A percentile compares a stretch with the other conserved stretches of the same genome.
phyloP scores from a whole-genome alignment of 2,329 filamentous ascomycete genomes.

The Huntiella bhutanensis region DNA sequence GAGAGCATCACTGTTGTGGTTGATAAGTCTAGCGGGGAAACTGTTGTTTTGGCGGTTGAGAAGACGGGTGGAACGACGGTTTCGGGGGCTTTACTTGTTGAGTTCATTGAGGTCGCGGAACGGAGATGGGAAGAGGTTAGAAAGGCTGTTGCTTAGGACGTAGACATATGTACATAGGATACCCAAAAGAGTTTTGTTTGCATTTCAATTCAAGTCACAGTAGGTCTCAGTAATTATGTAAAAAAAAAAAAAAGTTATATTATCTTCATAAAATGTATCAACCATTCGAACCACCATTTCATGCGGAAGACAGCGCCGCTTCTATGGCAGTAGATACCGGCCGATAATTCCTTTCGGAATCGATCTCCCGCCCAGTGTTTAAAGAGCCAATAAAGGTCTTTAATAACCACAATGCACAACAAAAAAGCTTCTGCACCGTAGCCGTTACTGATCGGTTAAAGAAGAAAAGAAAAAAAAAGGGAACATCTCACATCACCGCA shows the following conservation, averaged over 20 bases:
- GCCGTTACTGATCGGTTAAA: conserved; percentile 20
- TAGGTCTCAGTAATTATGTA: not conserved
- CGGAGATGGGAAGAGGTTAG: conserved; percentile 14
- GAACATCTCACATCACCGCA: conserved; percentile 18
- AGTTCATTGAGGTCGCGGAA: conserved; percentile 11
- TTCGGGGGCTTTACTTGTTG: conserved; percentile 31
- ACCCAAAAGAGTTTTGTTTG: not conserved
- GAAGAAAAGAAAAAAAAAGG: conserved; percentile 18
- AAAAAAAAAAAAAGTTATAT: not conserved
- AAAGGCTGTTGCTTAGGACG: conserved; percentile 18
- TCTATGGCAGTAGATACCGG: conserved; percentile 83
- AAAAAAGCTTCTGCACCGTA: conserved; percentile 15
- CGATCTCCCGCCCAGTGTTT: conserved; percentile 44
- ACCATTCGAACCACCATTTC: conserved; percentile 74
- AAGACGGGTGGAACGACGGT: conserved; percentile 65
- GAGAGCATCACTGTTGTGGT: conserved; percentile 73
- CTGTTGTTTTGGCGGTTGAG: conserved; percentile 50
- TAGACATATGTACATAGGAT: not conserved
- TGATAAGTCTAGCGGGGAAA: conserved; percentile 35
- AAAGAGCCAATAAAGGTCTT: conserved; percentile 17
- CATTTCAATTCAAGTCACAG: not conserved
- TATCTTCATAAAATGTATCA: conserved; percentile 36
- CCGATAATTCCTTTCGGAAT: conserved; percentile 28
- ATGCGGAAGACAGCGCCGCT: conserved; percentile 29
- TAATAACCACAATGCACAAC: conserved; percentile 8